Percentiles rank a stretch among this genome's conserved stretches.
These are phyloP conservation scores for Nadsonia starkeyi-henricii DNA, from an alignment of 1,139 yeast genomes.

Conservation along the genomic window DNA sequence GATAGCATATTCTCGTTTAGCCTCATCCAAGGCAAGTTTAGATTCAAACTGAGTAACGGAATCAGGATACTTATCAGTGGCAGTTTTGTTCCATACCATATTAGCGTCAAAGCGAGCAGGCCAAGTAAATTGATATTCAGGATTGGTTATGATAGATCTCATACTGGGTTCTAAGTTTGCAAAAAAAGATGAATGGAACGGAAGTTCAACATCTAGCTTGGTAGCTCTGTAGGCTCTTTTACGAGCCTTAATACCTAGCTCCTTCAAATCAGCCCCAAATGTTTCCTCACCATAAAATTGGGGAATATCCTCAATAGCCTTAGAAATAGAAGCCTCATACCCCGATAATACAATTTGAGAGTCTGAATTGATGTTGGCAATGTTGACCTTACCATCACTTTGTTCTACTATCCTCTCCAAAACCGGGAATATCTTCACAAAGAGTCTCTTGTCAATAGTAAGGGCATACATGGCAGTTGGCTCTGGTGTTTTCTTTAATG, in stretches of 20 bases:
- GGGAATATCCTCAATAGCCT: not conserved
- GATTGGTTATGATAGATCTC: not conserved
- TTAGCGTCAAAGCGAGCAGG: not conserved
- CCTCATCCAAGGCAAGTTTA: not conserved
- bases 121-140: not conserved
- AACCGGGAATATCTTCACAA: not conserved
- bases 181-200: not conserved
- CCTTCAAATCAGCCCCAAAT: constrained; percentile 1
- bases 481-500: constrained; percentile 11
- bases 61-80: not conserved
- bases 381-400: constrained; percentile 9
- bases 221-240: not conserved
- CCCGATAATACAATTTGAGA: constrained; percentile 31
- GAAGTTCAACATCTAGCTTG: not conserved
- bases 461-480: constrained; percentile 15
- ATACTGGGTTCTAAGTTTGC: not conserved
- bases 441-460: constrained; percentile 11
- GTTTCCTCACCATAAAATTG: not conserved
- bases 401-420: constrained; percentile 5
- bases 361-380: constrained; percentile 29
- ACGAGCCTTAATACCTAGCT: not conserved
- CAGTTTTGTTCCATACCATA: not conserved
- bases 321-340: constrained; percentile 6
- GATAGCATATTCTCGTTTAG: not conserved
- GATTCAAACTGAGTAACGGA: not conserved